These are phyloP conservation scores for Angophora floribunda DNA, from an alignment of 345 rosid species.

Conservation along the genomic window DNA sequence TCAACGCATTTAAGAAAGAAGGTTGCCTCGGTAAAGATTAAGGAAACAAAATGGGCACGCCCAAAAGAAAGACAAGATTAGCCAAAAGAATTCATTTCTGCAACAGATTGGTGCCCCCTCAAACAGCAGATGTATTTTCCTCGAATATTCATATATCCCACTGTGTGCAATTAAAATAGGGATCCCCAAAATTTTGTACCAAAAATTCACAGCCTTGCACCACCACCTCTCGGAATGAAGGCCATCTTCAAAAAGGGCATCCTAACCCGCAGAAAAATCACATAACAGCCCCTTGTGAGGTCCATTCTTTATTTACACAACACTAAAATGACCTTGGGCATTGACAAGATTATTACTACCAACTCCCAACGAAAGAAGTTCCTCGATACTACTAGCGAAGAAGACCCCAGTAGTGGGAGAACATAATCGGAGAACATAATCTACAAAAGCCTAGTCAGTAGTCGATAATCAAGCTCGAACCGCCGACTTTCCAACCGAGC, in stretches of 20 bases:
- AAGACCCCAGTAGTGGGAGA: neutral
- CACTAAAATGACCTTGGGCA: neutral
- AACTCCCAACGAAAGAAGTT: neutral
- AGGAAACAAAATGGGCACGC: neutral
- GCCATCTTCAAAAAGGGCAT: neutral
- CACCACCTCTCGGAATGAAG: neutral
- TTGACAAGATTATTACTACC: neutral
- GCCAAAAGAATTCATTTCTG: neutral
- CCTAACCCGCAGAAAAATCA: neutral
- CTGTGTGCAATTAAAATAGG: neutral
- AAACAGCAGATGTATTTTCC: neutral
- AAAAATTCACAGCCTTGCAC: neutral
- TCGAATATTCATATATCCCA: neutral
- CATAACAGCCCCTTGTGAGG: neutral
- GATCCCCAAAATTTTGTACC: neutral
- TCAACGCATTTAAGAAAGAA: neutral
- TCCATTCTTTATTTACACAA: neutral
- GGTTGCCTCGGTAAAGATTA: neutral
- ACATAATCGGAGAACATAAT: neutral
- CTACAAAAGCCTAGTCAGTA: neutral
- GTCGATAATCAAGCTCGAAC: neutral
- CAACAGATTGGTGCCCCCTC: neutral
- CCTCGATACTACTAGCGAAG: neutral
- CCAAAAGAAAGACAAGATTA: neutral
- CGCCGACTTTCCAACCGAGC: neutral